Evolutionary conservation across 305 asterid species (phyloP), one percentile per base, ranked within the genome.

Genomic region (Fraxinus paxiana): DNA sequence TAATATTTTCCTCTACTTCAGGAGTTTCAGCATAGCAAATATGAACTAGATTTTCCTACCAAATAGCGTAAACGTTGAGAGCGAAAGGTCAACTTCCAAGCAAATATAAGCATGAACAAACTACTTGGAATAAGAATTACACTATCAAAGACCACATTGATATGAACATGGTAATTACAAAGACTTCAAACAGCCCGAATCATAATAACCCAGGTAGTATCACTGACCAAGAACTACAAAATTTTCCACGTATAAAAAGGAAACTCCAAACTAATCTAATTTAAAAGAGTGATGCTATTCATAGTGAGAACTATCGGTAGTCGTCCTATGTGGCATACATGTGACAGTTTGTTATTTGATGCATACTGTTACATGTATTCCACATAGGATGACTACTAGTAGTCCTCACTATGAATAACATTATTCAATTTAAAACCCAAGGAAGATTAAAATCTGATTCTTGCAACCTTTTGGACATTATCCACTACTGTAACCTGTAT

Each of bases 171-270:
- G 18, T 26, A 26, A 65, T 28, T 65, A 65, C 37, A 65, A 65
- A 46, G 35, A 65, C 73, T 51, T 48, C 10, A 2, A 65, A 65
- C 17, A 46, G 17, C 35, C 37, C 35, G 15, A 28, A 65, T 65
- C 34, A 65, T 26, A 12, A 65, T 13, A 4, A 26, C 13, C 34
- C 18, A 10, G 3, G 69, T 18, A 59, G 69, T 2, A 59, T 7
- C 30, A 28, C 34, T 13, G 73, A 65, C n/a, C 1, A 65, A 12
- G 8, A 26, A 28, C 73, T 65, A 65, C 35, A 82, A 88, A 88
- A 80, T 17, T 71, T 41, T 65, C 81, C 78, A 75, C 35, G 30
- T 35, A 82, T 48, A 46, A 54, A 77, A 69, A 33, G 34, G 34
- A 38, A 79, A 79, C 81, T 30, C 46, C 46, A 38, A 1, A 38